Evolutionary conservation across 1,139 yeast genomes (phyloP).

Genomic region (Maudiozyma humilis): DNA sequence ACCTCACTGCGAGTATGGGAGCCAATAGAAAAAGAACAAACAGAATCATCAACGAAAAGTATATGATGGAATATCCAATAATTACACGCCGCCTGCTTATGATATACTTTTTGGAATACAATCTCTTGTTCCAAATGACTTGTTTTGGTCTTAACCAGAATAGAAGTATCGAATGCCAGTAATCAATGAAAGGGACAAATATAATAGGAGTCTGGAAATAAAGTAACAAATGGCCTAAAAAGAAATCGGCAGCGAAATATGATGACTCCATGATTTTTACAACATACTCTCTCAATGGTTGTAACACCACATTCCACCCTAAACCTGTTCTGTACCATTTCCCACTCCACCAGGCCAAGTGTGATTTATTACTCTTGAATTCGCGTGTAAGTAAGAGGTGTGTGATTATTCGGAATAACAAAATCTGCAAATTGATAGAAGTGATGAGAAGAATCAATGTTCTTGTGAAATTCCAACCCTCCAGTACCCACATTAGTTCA

Average conservation of each 20-base stretch:
- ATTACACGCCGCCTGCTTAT: constrained; percentile 35
- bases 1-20: constrained; percentile 36
- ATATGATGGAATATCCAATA: constrained; percentile 37
- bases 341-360: constrained; percentile 84
- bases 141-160: constrained; percentile 71
- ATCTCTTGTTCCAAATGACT: constrained; percentile 40
- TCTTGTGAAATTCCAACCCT: constrained; percentile 53
- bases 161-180: constrained; percentile 69
- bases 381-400: constrained; percentile 52
- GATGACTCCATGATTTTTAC: constrained; percentile 65
- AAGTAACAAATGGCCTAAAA: constrained; percentile 56
- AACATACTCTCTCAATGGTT: constrained; percentile 59
- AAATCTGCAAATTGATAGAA: constrained; percentile 47
- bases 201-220: constrained; percentile 55
- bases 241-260: constrained; percentile 62
- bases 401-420: constrained; percentile 42
- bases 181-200: constrained; percentile 61
- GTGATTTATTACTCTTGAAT: constrained; percentile 45
- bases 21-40: constrained; percentile 36
- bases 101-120: constrained; percentile 34
- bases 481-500: constrained; percentile 54
- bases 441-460: constrained; percentile 52
- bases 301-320: constrained; percentile 52
- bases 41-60: constrained; percentile 35
- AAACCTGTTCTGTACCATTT: constrained; percentile 56